Evolutionary conservation across 345 rosid genomes (phyloP).

Genomic region (Salix suchowensis): DNA sequence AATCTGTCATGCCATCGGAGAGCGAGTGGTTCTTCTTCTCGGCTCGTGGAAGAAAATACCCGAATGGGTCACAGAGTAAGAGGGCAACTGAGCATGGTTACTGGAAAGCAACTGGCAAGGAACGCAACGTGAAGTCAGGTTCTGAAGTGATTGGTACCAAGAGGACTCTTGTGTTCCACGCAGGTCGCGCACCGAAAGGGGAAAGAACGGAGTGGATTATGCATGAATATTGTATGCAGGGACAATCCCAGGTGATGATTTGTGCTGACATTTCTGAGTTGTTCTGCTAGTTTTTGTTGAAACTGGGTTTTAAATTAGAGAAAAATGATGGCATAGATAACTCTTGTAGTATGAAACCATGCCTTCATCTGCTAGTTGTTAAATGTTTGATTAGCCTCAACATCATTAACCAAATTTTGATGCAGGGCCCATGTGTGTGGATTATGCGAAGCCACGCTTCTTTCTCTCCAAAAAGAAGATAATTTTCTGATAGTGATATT

Average conservation of each 20-base stretch:
- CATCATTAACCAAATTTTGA: no score
- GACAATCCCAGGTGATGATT: conserved; percentile 49
- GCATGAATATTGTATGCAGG: conserved; percentile 75
- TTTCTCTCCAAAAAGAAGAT: no score
- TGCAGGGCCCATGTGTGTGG: no score
- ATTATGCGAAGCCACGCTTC: no score
- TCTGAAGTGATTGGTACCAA: conserved; percentile 61
- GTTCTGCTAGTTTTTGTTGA: no score
- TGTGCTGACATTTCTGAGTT: neutral
- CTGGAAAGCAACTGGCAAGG: conserved; percentile 96
- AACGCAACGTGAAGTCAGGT: conserved; percentile 62
- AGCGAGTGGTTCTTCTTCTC: conserved; percentile 90
- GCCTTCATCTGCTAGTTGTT: no score
- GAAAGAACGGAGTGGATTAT: conserved; percentile 95
- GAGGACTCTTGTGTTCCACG: conserved; percentile 87
- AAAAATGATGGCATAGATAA: no score
- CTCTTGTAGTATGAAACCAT: no score
- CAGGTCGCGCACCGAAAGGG: conserved; percentile 85
- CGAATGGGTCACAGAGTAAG: conserved; percentile 72
- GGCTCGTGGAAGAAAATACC: conserved; percentile 84
- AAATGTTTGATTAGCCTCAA: no score
- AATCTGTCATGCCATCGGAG: conserved; percentile 59
- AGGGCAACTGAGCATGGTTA: conserved; percentile 80
- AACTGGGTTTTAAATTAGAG: no score
- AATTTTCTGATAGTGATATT: no score